These are phyloP conservation scores for Echium plantagineum DNA, from an alignment of 257 asterid genomes.

Conservation along the genomic window DNA sequence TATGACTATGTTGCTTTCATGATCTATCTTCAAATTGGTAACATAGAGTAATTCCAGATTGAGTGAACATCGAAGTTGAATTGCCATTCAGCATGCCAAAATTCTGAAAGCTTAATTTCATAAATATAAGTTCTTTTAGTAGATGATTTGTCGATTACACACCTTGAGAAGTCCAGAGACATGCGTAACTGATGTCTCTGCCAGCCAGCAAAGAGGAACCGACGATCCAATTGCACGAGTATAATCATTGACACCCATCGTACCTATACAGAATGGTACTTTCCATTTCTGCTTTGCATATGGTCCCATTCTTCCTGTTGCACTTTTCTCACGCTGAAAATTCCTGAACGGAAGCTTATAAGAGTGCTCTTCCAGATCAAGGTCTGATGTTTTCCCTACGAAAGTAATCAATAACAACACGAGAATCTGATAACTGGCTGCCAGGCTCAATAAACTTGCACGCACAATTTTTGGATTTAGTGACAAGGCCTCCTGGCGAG, in stretches of 20 bases:
- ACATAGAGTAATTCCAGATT: too few relatives aligned
- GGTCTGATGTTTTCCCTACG: constrained; percentile 12
- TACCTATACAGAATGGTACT: constrained; percentile 44
- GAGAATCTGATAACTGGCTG: constrained; percentile 15
- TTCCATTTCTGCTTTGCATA: constrained; percentile 21
- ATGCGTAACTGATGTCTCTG: constrained; percentile 17
- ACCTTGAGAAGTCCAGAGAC: constrained; percentile 19
- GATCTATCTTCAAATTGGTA: too few relatives aligned
- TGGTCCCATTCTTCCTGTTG: constrained; percentile 5
- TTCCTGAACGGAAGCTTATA: constrained; percentile 25
- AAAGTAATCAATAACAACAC: constrained; percentile 27
- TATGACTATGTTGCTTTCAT: too few relatives aligned
- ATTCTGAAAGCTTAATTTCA: neutral
- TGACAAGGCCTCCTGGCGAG: constrained; percentile 12
- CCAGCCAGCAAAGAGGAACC: constrained; percentile 14
- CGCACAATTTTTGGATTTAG: neutral
- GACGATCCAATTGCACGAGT: constrained; percentile 16
- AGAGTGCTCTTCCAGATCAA: constrained; percentile 25
- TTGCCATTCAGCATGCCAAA: constrained; percentile 4
- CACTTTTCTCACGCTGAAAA: constrained; percentile 16
- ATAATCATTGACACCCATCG: constrained; percentile 30
- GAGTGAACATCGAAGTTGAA: constrained; percentile 10
- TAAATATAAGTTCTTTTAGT: neutral
- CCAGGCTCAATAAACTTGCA: constrained; percentile 2
- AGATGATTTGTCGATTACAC: neutral